A percentile compares a stretch with the other conserved stretches of the same genome.
Conservation (phyloP, 345 rosid species). For the Lumnitzera racemosa region DNA sequence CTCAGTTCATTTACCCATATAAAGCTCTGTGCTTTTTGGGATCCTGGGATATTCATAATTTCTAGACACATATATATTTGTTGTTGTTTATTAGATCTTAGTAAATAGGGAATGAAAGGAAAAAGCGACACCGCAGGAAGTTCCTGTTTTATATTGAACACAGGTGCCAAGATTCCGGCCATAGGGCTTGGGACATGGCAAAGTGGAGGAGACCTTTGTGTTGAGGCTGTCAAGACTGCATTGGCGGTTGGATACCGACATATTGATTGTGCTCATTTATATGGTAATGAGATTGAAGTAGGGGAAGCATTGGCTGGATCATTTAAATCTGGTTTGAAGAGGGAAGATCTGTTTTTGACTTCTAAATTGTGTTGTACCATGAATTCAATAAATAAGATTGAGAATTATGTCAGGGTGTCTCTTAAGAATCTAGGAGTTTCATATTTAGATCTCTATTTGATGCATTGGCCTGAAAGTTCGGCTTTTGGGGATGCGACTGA, state of each 20-base stretch:
- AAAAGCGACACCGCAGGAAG: conserved; percentile 24
- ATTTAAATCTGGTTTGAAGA: conserved; percentile 27
- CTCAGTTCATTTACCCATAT: too few relatives aligned
- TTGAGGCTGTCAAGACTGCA: conserved; percentile 47
- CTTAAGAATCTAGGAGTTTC: conserved; percentile 53
- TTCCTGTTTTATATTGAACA: conserved; percentile 38
- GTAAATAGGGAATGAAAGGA: conserved; percentile 28
- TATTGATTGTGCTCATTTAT: conserved; percentile 58
- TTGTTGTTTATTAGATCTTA: too few relatives aligned
- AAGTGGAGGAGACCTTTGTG: conserved; percentile 52
- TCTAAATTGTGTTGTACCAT: conserved; percentile 54
- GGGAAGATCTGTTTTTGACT: conserved; percentile 54
- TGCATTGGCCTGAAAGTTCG: conserved; percentile 60
- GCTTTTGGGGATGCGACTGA: conserved; percentile 62
- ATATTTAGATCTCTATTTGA: conserved; percentile 55
- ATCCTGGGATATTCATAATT: too few relatives aligned
- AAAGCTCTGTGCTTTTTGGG: too few relatives aligned
- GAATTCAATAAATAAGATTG: conserved; percentile 61
- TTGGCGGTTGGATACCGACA: conserved; percentile 51
- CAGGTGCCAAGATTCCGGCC: conserved; percentile 53
- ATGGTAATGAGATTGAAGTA: conserved; percentile 55
- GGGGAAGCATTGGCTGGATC: conserved; percentile 52
- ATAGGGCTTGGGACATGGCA: conserved; percentile 67
- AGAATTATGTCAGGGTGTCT: conserved; percentile 51
- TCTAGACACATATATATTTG: too few relatives aligned